Evolutionary conservation across 345 rosid species (phyloP).

Genomic region (Salix koriyanagi): DNA sequence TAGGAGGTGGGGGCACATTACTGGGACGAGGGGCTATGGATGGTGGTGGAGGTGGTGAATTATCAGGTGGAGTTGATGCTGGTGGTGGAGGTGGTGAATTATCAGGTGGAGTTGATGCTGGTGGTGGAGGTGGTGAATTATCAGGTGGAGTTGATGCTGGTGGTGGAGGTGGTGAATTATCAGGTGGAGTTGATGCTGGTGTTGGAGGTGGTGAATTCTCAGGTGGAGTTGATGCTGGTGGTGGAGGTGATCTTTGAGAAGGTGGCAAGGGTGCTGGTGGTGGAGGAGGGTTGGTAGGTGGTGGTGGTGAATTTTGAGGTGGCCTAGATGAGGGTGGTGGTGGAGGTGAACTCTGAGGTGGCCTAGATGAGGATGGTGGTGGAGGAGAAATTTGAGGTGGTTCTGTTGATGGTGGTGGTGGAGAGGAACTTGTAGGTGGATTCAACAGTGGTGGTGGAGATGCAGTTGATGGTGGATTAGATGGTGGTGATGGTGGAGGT

Average conservation of each 20-base stretch:
- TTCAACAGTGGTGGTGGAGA: slow-evolving; percentile 14
- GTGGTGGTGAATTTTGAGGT: slow-evolving; percentile 29
- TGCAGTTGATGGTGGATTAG: slow-evolving; percentile 8
- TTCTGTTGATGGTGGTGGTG: neutral
- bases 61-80: slow-evolving; percentile 18
- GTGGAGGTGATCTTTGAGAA: slow-evolving; percentile 35
- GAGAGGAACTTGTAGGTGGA: slow-evolving; percentile 30
- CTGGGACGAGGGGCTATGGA: slow-evolving; percentile 21
- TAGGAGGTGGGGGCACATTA: slow-evolving; percentile 34
- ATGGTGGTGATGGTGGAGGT: slow-evolving; percentile 14
- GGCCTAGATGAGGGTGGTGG: slow-evolving; percentile 22
- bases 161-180: neutral
- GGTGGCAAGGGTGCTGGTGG: slow-evolving; percentile 19
- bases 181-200: neutral
- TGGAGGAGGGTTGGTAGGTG: slow-evolving; percentile 17
- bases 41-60: slow-evolving; percentile 25
- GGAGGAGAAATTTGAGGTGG: slow-evolving; percentile 29
- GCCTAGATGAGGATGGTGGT: slow-evolving; percentile 21
- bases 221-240: slow-evolving; percentile 8
- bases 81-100: neutral
- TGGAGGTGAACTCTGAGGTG: slow-evolving; percentile 26
- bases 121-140: neutral
- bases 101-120: neutral
- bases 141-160: neutral
- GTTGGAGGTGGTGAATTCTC: neutral